A percentile compares a stretch with the other conserved stretches of the same genome.
Evolutionary conservation across 176 grass and related monocot genomes (phyloP).

Genomic region (Rhynchospora pubera): DNA sequence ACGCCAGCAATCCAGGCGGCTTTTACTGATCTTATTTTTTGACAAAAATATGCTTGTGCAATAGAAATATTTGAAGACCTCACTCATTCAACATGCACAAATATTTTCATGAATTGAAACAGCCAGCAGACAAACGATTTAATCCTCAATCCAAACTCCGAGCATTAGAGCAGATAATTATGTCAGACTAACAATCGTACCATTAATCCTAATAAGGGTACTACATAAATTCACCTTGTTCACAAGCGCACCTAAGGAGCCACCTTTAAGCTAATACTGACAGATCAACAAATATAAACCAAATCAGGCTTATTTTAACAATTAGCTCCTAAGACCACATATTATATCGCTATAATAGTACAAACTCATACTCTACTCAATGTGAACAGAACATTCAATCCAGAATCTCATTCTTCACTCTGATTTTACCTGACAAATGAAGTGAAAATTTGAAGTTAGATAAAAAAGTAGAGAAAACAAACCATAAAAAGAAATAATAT

Average conservation of each 20-base stretch:
- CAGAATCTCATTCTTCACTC: background rate
- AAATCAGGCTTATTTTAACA: background rate
- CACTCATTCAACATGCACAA: too few relatives aligned
- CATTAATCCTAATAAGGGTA: background rate
- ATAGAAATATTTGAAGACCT: too few relatives aligned
- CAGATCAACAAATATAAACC: background rate
- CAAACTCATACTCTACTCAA: background rate
- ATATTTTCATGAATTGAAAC: too few relatives aligned
- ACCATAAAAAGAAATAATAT: background rate
- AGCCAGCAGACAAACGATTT: background rate
- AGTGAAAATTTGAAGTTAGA: background rate
- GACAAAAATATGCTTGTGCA: too few relatives aligned
- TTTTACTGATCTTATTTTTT: too few relatives aligned
- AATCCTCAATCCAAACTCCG: background rate
- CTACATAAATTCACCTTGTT: background rate
- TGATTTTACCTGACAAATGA: conserved; percentile 15
- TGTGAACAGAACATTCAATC: background rate
- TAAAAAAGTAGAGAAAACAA: background rate
- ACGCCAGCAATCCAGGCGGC: too few relatives aligned
- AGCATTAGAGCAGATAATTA: background rate
- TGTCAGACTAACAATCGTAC: background rate
- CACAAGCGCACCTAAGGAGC: background rate
- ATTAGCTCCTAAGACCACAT: background rate
- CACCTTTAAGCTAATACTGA: background rate
- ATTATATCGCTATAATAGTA: background rate